Conservation (phyloP, 176 grass and related monocot genomes). For the Alloteropsis semialata region DNA sequence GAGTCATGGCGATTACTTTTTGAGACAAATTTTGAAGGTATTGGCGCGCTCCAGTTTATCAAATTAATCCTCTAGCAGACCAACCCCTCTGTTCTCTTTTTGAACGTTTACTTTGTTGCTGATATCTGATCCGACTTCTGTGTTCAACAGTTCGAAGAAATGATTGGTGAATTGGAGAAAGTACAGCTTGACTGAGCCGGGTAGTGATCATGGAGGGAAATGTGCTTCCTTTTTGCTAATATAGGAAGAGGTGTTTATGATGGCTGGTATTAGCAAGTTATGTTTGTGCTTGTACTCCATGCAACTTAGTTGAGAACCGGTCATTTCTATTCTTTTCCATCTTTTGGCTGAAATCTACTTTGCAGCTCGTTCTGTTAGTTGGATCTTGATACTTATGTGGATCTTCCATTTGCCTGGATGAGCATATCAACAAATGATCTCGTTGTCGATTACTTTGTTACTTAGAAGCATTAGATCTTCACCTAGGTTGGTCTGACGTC, state of each 20-base stretch:
- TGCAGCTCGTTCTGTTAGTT: not conserved
- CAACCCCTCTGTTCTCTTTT: not conserved
- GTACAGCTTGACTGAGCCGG: conserved; percentile 72
- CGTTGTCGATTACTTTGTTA: not conserved
- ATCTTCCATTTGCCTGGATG: not conserved
- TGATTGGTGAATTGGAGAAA: conserved; percentile 81
- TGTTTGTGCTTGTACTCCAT: conserved; percentile 14
- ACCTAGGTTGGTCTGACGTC: not conserved
- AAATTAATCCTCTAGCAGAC: not conserved
- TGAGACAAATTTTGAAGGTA: conserved; percentile 98
- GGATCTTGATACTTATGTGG: not conserved
- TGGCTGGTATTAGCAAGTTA: conserved; percentile 5
- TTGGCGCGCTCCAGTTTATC: not conserved
- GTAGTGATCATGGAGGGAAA: conserved; percentile 5
- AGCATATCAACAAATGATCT: not conserved
- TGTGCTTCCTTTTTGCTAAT: conserved; percentile 16
- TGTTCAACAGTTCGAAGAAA: conserved; percentile 79
- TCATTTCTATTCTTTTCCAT: not conserved
- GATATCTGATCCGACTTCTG: not conserved
- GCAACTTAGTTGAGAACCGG: not conserved
- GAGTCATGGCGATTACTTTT: conserved; percentile 83
- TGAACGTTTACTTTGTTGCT: not conserved
- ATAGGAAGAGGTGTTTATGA: conserved; percentile 4
- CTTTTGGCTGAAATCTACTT: not conserved
- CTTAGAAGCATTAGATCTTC: not conserved